Percentiles rank a stretch among this genome's conserved stretches.
phyloP scores from a whole-genome alignment of 148 eudicot species.

The Cornus suecica region DNA sequence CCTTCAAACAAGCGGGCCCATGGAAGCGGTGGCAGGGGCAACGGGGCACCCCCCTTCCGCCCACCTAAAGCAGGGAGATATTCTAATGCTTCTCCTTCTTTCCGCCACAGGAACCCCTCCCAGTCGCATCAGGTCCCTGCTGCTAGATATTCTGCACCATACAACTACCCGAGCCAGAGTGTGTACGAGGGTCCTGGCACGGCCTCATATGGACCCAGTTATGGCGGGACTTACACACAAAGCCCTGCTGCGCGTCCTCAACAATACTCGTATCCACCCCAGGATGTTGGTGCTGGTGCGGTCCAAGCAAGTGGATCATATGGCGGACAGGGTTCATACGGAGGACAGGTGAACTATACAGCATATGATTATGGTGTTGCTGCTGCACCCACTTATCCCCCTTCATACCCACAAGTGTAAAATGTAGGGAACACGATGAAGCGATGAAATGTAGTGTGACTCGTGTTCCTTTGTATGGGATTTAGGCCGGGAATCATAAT shows the following conservation, averaged over 20 bases:
- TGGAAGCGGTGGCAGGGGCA: conserved; percentile 18
- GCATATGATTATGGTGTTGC: conserved; percentile 21
- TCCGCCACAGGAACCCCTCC: conserved; percentile 24
- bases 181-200: conserved; percentile 29
- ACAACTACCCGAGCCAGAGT: conserved; percentile 34
- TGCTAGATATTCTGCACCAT: conserved; percentile 25
- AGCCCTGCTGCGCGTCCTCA: conserved; percentile 17
- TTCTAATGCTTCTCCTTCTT: conserved; percentile 30
- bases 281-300: conserved; percentile 15
- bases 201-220: conserved; percentile 27
- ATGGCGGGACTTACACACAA: conserved; percentile 17
- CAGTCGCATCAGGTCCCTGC: conserved; percentile 25
- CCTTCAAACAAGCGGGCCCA: conserved; percentile 42
- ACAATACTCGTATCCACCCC: conserved; percentile 19
- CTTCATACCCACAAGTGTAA: neutral
- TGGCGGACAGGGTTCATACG: conserved; percentile 22
- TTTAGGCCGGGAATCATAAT: neutral
- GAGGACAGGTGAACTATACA: conserved; percentile 13
- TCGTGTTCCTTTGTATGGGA: neutral
- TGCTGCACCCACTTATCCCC: conserved; percentile 1
- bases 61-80: conserved; percentile 35
- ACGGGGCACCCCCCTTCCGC: conserved; percentile 23
- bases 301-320: conserved; percentile 12
- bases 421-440: neutral
- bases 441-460: no score